These are phyloP conservation scores for Russula foetens DNA, from an alignment of 768 basidiomycete species.

Conservation along the genomic window DNA sequence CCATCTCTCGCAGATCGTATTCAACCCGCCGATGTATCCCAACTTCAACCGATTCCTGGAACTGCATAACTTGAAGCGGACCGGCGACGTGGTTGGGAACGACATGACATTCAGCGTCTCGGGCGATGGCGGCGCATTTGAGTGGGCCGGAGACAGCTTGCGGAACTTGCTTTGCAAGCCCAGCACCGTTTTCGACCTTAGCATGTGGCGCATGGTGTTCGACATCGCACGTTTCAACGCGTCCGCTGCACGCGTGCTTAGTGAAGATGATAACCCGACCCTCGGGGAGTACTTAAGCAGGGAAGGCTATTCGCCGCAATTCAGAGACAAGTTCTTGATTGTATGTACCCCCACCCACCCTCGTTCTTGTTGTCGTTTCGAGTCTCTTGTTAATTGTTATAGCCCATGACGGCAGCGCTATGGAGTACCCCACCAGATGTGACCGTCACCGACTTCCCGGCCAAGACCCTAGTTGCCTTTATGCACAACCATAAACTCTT, in stretches of 20 bases:
- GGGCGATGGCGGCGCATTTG: conserved; percentile 57
- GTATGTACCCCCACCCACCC: conserved; percentile 32
- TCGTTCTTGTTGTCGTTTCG: not conserved
- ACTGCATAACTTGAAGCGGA: conserved; percentile 30
- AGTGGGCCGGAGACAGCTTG: conserved; percentile 68
- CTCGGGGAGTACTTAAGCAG: conserved; percentile 50
- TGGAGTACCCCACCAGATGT: conserved; percentile 73
- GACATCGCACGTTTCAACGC: conserved; percentile 69
- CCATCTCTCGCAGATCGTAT: conserved; percentile 48
- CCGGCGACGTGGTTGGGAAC: conserved; percentile 44
- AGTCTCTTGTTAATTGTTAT: not conserved
- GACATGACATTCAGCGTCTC: conserved; percentile 79
- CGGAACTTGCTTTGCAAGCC: conserved; percentile 60
- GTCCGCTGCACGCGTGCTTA: conserved; percentile 45
- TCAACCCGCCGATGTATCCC: conserved; percentile 70
- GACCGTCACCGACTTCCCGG: conserved; percentile 64
- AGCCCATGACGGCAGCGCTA: conserved; percentile 74
- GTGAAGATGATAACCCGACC: conserved; percentile 27
- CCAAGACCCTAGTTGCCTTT: conserved; percentile 59
- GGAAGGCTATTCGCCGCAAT: conserved; percentile 58
- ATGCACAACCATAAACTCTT: conserved; percentile 69
- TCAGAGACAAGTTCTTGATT: conserved; percentile 68
- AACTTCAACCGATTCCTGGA: conserved; percentile 68
- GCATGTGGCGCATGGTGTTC: conserved; percentile 67
- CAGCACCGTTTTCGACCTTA: conserved; percentile 48